Conservation (phyloP, 169 alveolate genomes). For the Ichthyophthirius multifiliis region DNA sequence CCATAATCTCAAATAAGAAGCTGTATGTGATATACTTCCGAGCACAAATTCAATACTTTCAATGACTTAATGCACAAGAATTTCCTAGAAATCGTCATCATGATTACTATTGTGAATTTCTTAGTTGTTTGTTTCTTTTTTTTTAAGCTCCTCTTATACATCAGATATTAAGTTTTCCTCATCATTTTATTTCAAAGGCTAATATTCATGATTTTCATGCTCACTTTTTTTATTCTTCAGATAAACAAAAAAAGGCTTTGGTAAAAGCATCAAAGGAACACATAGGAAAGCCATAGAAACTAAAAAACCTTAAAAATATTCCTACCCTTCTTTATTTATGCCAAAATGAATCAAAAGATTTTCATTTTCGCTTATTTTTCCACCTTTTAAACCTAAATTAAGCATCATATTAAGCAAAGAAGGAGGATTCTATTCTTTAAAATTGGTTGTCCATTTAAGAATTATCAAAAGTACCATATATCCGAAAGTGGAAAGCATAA, state of each 20-base stretch:
- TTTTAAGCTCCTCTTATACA: constrained; percentile 25
- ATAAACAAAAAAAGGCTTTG: constrained; percentile 87
- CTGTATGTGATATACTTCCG: constrained; percentile 98
- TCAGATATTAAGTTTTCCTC: not conserved
- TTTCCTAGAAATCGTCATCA: constrained; percentile 56
- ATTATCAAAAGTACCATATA: constrained; percentile 94
- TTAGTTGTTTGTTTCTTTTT: not conserved
- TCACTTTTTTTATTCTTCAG: constrained; percentile 48
- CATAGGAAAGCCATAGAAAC: constrained; percentile 79
- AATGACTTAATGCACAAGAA: constrained; percentile 94
- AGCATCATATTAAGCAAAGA: constrained; percentile 95
- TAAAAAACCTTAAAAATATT: constrained; percentile 72
- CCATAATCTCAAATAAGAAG: constrained; percentile 98
- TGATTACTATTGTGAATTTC: constrained; percentile 31
- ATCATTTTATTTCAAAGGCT: not conserved
- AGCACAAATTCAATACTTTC: constrained; percentile 99
- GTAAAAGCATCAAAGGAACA: constrained; percentile 94
- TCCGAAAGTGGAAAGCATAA: constrained; percentile 94
- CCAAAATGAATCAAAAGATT: constrained; percentile 58
- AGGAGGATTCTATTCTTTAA: constrained; percentile 81
- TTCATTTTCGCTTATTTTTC: constrained; percentile 59
- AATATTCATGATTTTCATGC: not conserved
- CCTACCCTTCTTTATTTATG: constrained; percentile 75
- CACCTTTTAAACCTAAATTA: constrained; percentile 88
- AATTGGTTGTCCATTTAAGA: constrained; percentile 90